phyloP scores from a whole-genome alignment of 1,284 basidiomycete species.

The Waitea zeae region DNA sequence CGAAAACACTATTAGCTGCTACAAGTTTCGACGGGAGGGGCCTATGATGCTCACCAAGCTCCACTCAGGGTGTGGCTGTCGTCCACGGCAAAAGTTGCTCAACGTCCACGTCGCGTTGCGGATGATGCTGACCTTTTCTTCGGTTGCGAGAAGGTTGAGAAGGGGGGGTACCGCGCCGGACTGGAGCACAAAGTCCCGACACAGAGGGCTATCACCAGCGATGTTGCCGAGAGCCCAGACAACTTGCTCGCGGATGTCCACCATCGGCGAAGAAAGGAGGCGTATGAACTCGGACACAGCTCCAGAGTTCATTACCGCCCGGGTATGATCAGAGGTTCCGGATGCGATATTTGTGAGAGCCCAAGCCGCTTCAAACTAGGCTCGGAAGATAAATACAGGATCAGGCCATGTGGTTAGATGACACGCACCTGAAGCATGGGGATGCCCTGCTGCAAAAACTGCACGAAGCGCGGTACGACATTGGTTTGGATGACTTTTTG shows the following conservation, averaged over 20 bases:
- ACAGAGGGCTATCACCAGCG: slow-evolving; percentile 87
- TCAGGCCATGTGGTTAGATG: slow-evolving; percentile 4
- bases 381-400: slow-evolving; percentile 6
- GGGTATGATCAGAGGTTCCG: slow-evolving; percentile 95
- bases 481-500: slow-evolving; percentile 96
- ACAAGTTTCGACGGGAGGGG: no score
- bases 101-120: slow-evolving; percentile 96
- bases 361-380: slow-evolving; percentile 96
- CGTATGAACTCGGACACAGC: slow-evolving; percentile 97
- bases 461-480: slow-evolving; percentile 93
- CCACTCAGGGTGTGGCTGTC: slow-evolving; percentile 93
- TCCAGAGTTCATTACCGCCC: slow-evolving; percentile 89
- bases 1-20: no score
- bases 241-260: slow-evolving; percentile 91
- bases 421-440: slow-evolving; percentile 83
- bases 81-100: slow-evolving; percentile 95
- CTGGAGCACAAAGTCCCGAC: slow-evolving; percentile 79
- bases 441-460: slow-evolving; percentile 79
- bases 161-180: slow-evolving; percentile 61
- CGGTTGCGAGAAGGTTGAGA: slow-evolving; percentile 57
- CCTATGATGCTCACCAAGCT: slow-evolving; percentile 69
- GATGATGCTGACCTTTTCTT: slow-evolving; percentile 95
- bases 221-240: slow-evolving; percentile 97
- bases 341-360: slow-evolving; percentile 99
- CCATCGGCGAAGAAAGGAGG: slow-evolving; percentile 72